Evolutionary conservation across 2,329 filamentous ascomycete genomes (phyloP), one percentile per base, ranked within the genome.

Genomic region (Lecanicillium sp.): DNA sequence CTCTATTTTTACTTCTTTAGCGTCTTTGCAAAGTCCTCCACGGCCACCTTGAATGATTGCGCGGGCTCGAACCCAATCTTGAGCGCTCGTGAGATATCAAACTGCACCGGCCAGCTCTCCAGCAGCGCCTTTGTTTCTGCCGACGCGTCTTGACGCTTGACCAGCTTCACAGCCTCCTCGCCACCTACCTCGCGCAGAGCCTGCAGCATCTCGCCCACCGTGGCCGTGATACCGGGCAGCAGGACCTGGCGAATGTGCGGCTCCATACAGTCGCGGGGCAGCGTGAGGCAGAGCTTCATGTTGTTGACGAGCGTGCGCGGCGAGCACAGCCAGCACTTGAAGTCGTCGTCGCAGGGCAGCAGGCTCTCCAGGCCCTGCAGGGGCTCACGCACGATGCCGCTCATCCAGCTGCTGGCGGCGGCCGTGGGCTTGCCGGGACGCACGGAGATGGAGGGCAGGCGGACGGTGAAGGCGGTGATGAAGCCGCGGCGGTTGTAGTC

Each of bases 371-470:
- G 54, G 11, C 72, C 73, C 13, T 53, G 46, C 7, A 70, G 57
- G 5, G 71, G 64, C 33, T 80, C 76, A 11, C 77, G 64, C 37
- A 80, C 71, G 51, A 80, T 78, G 3, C 76, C 76, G 4, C 64
- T 74, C 3, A 77, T 64, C 49, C 79, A 80, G 0, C 68, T 72
- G 5, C 69, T 74, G 3, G 76, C 75, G 0, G 77, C 75, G 1
- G 69, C 70, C 4, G 74, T 74, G 0, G 76, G 76, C 22, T 63
- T 65, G 2, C 75, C 76, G 1, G 74, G 71, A 7, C 77, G 64
- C 3, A 80, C 72, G 1, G 72, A 72, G 14, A 81, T 69, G 0
- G 74, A 79, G 0, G 75, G 76, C 13, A 80, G 68, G 1, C 76
- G 67, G 15, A 77, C 61, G 3, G 64, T 64, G 22, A 74, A 66